These are phyloP conservation scores for Centrapalus pauciflorus DNA, from an alignment of 129 eudicot species.

Conservation along the genomic window DNA sequence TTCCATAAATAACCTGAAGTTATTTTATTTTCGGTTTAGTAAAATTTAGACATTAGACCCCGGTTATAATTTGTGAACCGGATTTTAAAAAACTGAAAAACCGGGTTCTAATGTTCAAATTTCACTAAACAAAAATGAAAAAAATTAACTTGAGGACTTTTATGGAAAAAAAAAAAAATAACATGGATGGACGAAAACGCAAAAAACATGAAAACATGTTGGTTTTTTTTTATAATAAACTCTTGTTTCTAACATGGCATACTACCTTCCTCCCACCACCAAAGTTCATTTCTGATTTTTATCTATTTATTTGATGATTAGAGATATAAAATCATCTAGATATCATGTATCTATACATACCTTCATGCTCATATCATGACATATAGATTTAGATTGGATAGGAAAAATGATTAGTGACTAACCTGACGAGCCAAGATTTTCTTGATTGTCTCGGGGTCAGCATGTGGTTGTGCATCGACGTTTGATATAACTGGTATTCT, in stretches of 20 bases:
- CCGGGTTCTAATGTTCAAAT: no score
- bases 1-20: no score
- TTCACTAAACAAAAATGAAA: no score
- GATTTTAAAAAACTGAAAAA: no score
- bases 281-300: not conserved
- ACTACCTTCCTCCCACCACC: not conserved
- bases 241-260: not conserved
- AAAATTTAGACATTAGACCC: no score
- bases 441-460: slow-evolving; percentile 81
- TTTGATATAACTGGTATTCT: slow-evolving; percentile 92
- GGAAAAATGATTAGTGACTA: not conserved
- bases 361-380: not conserved
- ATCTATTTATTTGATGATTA: not conserved
- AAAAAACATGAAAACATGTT: no score
- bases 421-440: slow-evolving; percentile 94
- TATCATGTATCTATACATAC: not conserved
- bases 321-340: not conserved
- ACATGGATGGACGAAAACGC: no score
- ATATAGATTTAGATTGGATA: not conserved
- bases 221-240: no score
- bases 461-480: slow-evolving; percentile 93
- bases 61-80: no score
- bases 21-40: no score
- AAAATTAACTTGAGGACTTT: no score
- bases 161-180: no score